Percentiles rank a stretch among this genome's conserved stretches.
Conservation (phyloP, 2,329 filamentous ascomycete species). For the Byssothecium circinans region DNA sequence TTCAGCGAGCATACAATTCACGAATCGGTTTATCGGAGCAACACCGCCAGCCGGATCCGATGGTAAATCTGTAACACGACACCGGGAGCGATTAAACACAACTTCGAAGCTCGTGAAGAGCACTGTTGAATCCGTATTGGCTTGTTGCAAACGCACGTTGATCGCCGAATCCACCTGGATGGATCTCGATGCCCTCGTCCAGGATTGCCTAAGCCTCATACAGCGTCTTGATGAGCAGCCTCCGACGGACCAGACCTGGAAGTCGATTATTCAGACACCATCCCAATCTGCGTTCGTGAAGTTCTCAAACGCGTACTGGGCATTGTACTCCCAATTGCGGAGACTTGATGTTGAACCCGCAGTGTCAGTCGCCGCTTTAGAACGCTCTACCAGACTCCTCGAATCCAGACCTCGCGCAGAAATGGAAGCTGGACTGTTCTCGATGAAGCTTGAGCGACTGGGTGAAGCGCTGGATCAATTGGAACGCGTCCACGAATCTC, state of each 20-base stretch:
- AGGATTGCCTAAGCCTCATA: slow-evolving; percentile 35
- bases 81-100: slow-evolving; percentile 26
- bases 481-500: slow-evolving; percentile 60
- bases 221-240: slow-evolving; percentile 25
- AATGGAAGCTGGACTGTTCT: slow-evolving; percentile 61
- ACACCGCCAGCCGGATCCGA: slow-evolving; percentile 19
- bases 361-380: slow-evolving; percentile 58
- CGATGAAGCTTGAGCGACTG: slow-evolving; percentile 67
- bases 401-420: slow-evolving; percentile 58
- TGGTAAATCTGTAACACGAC: slow-evolving; percentile 17
- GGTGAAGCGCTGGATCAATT: slow-evolving; percentile 61
- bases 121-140: slow-evolving; percentile 39
- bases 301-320: slow-evolving; percentile 72
- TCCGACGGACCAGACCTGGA: slow-evolving; percentile 5
- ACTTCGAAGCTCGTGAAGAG: slow-evolving; percentile 35
- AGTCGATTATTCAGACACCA: slow-evolving; percentile 4
- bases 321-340: slow-evolving; percentile 58
- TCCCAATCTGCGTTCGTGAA: slow-evolving; percentile 54
- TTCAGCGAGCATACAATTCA: slow-evolving; percentile 35
- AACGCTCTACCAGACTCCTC: slow-evolving; percentile 65
- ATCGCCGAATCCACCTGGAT: slow-evolving; percentile 30
- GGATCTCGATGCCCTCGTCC: slow-evolving; percentile 33
- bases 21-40: slow-evolving; percentile 34
- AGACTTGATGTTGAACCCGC: slow-evolving; percentile 51
- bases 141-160: slow-evolving; percentile 35